These are phyloP conservation scores for Saposhnikovia divaricata DNA, from an alignment of 129 eudicot species.

Conservation along the genomic window DNA sequence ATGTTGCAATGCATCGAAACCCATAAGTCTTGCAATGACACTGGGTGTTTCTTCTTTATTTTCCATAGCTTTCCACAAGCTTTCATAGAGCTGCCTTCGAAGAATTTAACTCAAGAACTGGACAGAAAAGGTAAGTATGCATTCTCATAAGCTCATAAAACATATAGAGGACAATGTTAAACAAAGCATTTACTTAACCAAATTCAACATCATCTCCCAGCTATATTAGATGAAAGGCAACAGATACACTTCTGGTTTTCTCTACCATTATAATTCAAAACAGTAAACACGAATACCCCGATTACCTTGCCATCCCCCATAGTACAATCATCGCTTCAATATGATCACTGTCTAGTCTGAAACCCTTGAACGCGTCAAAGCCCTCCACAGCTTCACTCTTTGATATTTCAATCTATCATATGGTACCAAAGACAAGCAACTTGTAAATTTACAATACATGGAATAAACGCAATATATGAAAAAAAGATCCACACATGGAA, in stretches of 20 bases:
- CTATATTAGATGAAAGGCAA: neutral
- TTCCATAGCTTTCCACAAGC: conserved; percentile 38
- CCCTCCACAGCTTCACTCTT: neutral
- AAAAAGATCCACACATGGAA: neutral
- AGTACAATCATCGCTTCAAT: neutral
- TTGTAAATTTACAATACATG: neutral
- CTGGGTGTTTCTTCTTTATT: conserved; percentile 25
- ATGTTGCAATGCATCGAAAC: conserved; percentile 34
- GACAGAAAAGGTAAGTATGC: neutral
- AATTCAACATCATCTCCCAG: neutral
- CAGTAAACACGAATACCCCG: neutral
- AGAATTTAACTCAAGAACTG: conserved; percentile 11
- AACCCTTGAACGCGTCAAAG: neutral
- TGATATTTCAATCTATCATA: neutral
- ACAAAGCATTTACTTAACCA: neutral
- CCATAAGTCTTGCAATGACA: conserved; percentile 67
- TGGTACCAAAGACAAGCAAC: neutral
- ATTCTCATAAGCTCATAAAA: neutral
- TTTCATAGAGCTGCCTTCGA: conserved; percentile 4
- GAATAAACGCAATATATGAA: neutral
- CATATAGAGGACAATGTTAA: neutral
- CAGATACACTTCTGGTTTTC: neutral
- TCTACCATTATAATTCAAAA: neutral
- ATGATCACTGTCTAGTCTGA: neutral
- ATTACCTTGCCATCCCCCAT: conserved; percentile 11